These are phyloP conservation scores for Fusarium zealandicum DNA, from an alignment of 2,329 filamentous ascomycete genomes.

Conservation along the genomic window DNA sequence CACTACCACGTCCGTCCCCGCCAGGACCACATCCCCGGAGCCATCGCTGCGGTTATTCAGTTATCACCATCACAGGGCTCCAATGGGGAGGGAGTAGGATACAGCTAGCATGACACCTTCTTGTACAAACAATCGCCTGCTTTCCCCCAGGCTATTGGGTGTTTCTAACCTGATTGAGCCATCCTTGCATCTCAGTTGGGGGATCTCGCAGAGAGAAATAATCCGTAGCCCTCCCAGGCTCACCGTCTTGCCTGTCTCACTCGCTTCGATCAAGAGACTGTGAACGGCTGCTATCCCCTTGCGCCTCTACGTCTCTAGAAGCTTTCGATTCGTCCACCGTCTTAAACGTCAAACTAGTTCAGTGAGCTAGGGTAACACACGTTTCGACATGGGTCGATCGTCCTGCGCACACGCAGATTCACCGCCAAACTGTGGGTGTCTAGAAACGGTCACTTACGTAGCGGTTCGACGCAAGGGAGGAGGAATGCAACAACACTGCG, in stretches of 20 bases:
- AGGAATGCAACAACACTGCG: slow-evolving; percentile 18
- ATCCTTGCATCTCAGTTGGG: slow-evolving; percentile 27
- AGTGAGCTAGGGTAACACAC: slow-evolving; percentile 11
- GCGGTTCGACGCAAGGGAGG: slow-evolving; percentile 35
- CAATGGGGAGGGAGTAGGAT: slow-evolving; percentile 17
- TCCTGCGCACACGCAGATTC: slow-evolving; percentile 30
- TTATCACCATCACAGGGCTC: slow-evolving; percentile 15
- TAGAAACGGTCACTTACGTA: slow-evolving; percentile 22
- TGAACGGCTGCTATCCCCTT: slow-evolving; percentile 3
- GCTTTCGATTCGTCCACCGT: slow-evolving; percentile 21
- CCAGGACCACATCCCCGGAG: slow-evolving; percentile 36
- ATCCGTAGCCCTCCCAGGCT: slow-evolving; percentile 20
- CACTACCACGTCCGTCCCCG: slow-evolving; percentile 32
- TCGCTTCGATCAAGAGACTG: slow-evolving; percentile 10
- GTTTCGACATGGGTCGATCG: slow-evolving; percentile 31
- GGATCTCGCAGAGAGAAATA: slow-evolving; percentile 32
- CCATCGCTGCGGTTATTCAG: slow-evolving; percentile 28
- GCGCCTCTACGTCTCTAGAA: neutral
- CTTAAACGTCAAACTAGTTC: slow-evolving; percentile 19
- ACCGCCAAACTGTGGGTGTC: slow-evolving; percentile 33
- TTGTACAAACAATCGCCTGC: slow-evolving; percentile 26
- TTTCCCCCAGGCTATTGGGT: slow-evolving; percentile 13
- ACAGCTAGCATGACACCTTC: slow-evolving; percentile 24
- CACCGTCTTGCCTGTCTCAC: slow-evolving; percentile 26
- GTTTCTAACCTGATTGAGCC: slow-evolving; percentile 32